These are phyloP conservation scores for Suillus subalutaceus DNA, from an alignment of 768 basidiomycete genomes.

Conservation along the genomic window DNA sequence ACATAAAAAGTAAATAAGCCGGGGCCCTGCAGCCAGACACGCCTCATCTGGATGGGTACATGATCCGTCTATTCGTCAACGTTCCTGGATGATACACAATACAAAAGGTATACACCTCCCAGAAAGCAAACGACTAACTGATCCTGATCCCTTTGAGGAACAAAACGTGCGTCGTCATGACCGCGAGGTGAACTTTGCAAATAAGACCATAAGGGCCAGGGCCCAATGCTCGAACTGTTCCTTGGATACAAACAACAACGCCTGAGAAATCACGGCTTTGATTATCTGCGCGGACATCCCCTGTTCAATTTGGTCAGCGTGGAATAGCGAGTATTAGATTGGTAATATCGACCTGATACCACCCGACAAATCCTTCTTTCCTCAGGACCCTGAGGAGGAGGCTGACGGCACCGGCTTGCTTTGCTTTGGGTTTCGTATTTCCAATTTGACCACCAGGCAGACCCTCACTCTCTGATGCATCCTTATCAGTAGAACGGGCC, in stretches of 20 bases:
- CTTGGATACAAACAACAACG: slow-evolving; percentile 94
- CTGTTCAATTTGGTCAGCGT: slow-evolving; percentile 40
- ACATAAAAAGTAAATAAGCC: neutral
- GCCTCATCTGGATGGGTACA: neutral
- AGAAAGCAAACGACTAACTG: neutral
- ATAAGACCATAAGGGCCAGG: slow-evolving; percentile 65
- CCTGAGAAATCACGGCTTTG: slow-evolving; percentile 95
- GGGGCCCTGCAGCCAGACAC: neutral
- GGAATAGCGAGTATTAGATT: neutral
- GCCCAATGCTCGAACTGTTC: slow-evolving; percentile 95
- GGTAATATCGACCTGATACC: slow-evolving; percentile 77
- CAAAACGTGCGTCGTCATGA: neutral
- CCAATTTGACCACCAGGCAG: slow-evolving; percentile 7
- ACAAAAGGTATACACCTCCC: neutral
- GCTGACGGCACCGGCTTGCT: slow-evolving; percentile 74
- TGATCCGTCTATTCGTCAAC: neutral
- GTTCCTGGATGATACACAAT: too few relatives aligned
- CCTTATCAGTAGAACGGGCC: slow-evolving; percentile 66
- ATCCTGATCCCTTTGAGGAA: neutral
- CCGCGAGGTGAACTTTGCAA: slow-evolving; percentile 34
- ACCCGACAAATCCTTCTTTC: slow-evolving; percentile 84
- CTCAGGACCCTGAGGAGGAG: slow-evolving; percentile 72
- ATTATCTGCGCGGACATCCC: slow-evolving; percentile 96
- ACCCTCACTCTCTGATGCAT: slow-evolving; percentile 45
- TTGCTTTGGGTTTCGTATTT: slow-evolving; percentile 31